A percentile compares a stretch with the other conserved stretches of the same genome.
Evolutionary conservation across 2,329 filamentous ascomycete genomes (phyloP).

Genomic region (Diatrype stigma): DNA sequence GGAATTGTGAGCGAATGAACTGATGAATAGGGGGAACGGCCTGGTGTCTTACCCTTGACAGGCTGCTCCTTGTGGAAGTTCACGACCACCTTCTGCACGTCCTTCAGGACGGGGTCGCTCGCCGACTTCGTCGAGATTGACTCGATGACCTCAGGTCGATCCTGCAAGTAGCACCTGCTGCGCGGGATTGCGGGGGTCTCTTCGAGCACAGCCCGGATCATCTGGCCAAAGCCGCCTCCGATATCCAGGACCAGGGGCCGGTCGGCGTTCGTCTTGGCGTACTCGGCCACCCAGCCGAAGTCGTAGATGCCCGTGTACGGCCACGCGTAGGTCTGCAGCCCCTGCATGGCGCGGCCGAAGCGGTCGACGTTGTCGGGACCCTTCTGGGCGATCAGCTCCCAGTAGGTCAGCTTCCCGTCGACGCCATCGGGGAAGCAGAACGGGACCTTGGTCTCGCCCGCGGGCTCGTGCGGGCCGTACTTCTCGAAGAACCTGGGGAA

Average conservation of each 20-base stretch:
- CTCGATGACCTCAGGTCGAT: slow-evolving; percentile 24
- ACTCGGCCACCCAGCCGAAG: slow-evolving; percentile 17
- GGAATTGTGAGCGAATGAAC: not conserved
- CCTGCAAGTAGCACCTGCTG: slow-evolving; percentile 25
- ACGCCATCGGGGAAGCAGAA: slow-evolving; percentile 18
- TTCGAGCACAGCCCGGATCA: slow-evolving; percentile 19
- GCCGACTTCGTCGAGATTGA: slow-evolving; percentile 7
- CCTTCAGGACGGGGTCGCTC: slow-evolving; percentile 13
- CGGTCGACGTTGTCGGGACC: slow-evolving; percentile 15
- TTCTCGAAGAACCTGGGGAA: slow-evolving; percentile 21
- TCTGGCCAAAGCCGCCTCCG: slow-evolving; percentile 27
- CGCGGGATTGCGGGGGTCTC: slow-evolving; percentile 17
- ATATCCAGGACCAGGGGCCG: slow-evolving; percentile 27
- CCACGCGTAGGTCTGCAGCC: slow-evolving; percentile 17
- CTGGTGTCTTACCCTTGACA: slow-evolving; percentile 18
- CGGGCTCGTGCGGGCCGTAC: slow-evolving; percentile 22
- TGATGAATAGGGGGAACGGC: not conserved
- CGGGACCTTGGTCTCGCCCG: slow-evolving; percentile 20
- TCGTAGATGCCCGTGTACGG: slow-evolving; percentile 24
- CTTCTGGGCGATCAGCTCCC: slow-evolving; percentile 18
- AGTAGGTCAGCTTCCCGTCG: slow-evolving; percentile 19
- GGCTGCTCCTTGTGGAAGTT: slow-evolving; percentile 27
- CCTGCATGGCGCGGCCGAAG: slow-evolving; percentile 26
- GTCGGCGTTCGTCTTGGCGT: slow-evolving; percentile 3
- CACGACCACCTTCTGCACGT: slow-evolving; percentile 20